These are phyloP conservation scores for Echria macrotheca DNA, from an alignment of 495 filamentous ascomycete species.

Conservation along the genomic window DNA sequence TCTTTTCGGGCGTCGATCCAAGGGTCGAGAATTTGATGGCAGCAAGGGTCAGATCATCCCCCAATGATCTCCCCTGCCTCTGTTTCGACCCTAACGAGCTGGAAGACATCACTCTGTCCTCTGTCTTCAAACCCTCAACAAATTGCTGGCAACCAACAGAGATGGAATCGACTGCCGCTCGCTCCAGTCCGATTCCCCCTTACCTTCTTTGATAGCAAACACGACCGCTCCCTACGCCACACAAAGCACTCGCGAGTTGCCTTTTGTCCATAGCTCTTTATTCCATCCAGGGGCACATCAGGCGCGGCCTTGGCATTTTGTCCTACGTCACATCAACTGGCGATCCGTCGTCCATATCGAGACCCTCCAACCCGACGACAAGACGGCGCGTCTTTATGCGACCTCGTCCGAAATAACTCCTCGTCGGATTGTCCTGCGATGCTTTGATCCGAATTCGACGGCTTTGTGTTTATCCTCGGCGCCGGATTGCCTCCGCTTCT, in stretches of 20 bases:
- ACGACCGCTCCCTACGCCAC: not conserved
- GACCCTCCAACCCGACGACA: not conserved
- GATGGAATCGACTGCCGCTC: conserved; percentile 7
- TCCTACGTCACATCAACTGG: conserved; percentile 16
- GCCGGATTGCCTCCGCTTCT: too few relatives aligned
- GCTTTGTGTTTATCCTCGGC: too few relatives aligned
- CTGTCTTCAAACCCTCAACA: too few relatives aligned
- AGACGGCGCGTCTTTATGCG: conserved; percentile 1
- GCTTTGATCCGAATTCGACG: not conserved
- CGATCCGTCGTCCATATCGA: conserved; percentile 1
- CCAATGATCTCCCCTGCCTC: too few relatives aligned
- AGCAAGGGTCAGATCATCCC: too few relatives aligned
- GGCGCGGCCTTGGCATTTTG: conserved; percentile 9
- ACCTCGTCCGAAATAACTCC: too few relatives aligned
- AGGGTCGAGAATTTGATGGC: too few relatives aligned
- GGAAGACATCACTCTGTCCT: too few relatives aligned
- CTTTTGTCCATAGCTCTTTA: not conserved
- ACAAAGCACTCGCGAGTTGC: not conserved
- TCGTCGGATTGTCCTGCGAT: too few relatives aligned
- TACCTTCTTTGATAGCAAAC: not conserved
- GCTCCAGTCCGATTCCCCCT: conserved; percentile 2
- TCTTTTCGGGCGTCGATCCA: too few relatives aligned
- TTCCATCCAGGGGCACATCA: not conserved
- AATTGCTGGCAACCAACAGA: too few relatives aligned
- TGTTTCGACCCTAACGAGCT: too few relatives aligned